Evolutionary conservation across 805 yeast species (phyloP), one percentile per base, ranked within the genome.

Genomic region (Kuraishia ogatae): DNA sequence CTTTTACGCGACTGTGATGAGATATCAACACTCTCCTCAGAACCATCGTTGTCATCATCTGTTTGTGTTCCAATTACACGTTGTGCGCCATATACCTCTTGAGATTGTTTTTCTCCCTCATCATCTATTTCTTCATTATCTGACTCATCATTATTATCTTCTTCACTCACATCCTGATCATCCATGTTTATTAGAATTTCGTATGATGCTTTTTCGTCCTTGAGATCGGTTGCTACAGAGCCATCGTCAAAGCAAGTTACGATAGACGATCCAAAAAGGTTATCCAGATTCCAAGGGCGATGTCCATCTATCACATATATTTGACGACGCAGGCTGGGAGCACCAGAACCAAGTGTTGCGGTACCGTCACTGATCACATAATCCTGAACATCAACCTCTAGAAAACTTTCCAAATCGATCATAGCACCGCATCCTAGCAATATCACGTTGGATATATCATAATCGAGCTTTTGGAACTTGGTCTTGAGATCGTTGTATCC

Each of bases 221-320:
- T 58, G 53, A 92, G 67, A 53, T 80, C 83, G 39, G 77, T 80
- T 35, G 85, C 88, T 1, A 87, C 76, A 51, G 75, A 74, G 0
- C 97, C 97, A 66, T 93, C 98, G 64, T 92, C 98, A 57, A 92
- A 80, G 68, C 98, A 92, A 6, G 77, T 77, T 3, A 94, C 81
- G 59, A 82, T 77, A 10, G 82, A 82, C 6, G 93, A 84, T 1
- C 96, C 97, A 75, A 88, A 92, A 51, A 94, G 64, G 65, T 94
- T 94, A 66, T 92, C 97, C 59, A 94, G 73, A 69, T 92, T 92
- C 98, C 99, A 94, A 2, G 99, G 99, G 59, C 98, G 74, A 60
- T 88, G 94, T 2, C 96, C 91, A 69, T 94, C 99, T 55, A 94
- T 77, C 11, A 96, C 80, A 63, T 89, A 96, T 1, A 93, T 79